These are phyloP conservation scores for Lactuca saligna DNA, from an alignment of 129 eudicot species.

Conservation along the genomic window DNA sequence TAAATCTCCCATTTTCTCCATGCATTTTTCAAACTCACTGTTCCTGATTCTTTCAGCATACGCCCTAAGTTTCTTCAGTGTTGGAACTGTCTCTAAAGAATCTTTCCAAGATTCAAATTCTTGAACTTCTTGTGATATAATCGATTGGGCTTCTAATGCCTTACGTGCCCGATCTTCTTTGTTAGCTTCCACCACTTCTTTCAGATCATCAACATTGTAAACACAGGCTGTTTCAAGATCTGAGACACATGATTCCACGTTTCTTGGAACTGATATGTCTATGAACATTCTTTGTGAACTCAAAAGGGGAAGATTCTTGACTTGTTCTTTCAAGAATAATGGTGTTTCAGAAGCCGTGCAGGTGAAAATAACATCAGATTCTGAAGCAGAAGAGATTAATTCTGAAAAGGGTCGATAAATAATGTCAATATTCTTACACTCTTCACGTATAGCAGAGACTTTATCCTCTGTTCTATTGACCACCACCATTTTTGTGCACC, in stretches of 20 bases:
- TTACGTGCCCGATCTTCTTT: slow-evolving; percentile 75
- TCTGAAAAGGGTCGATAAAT: slow-evolving; percentile 50
- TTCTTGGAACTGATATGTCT: slow-evolving; percentile 79
- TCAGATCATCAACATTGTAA: slow-evolving; percentile 74
- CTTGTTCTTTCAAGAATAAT: slow-evolving; percentile 56
- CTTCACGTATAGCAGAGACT: slow-evolving; percentile 56
- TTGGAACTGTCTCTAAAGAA: slow-evolving; percentile 88
- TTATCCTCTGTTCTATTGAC: slow-evolving; percentile 75
- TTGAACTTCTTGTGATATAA: slow-evolving; percentile 65
- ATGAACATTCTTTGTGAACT: slow-evolving; percentile 55
- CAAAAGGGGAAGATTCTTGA: slow-evolving; percentile 40
- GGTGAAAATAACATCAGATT: slow-evolving; percentile 73
- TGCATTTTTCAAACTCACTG: slow-evolving; percentile 74
- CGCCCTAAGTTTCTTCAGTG: slow-evolving; percentile 82
- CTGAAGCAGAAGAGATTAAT: slow-evolving; percentile 50
- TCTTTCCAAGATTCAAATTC: slow-evolving; percentile 90
- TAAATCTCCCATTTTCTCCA: slow-evolving; percentile 72
- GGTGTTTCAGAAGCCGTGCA: slow-evolving; percentile 70
- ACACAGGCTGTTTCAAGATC: slow-evolving; percentile 53
- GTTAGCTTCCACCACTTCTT: slow-evolving; percentile 82
- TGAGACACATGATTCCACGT: slow-evolving; percentile 61
- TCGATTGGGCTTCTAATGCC: slow-evolving; percentile 76
- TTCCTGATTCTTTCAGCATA: slow-evolving; percentile 70
- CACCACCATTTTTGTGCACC: slow-evolving; percentile 70
- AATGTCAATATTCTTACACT: slow-evolving; percentile 56